Evolutionary conservation across 805 yeast genomes (phyloP).

Genomic region (Suhomyces prunicola): DNA sequence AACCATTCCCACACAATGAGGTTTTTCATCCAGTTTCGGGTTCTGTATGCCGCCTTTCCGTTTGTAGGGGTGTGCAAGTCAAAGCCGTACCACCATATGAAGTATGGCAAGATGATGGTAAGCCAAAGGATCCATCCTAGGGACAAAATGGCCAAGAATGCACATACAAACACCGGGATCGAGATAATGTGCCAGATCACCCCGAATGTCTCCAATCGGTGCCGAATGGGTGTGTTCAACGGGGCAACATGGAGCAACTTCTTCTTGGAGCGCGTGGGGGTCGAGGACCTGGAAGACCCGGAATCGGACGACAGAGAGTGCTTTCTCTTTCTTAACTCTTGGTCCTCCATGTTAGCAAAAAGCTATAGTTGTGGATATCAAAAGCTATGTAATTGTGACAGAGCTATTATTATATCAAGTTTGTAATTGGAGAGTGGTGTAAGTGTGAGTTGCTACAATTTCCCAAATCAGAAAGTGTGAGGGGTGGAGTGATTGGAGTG

Average conservation of each 20-base stretch:
- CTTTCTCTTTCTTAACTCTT: neutral
- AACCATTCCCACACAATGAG: slow-evolving; percentile 66
- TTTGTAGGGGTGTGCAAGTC: slow-evolving; percentile 70
- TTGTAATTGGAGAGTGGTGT: no score
- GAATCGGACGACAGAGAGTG: neutral
- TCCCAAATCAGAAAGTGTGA: neutral
- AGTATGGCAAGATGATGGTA: slow-evolving; percentile 56
- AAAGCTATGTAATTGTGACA: neutral
- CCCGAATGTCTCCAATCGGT: slow-evolving; percentile 64
- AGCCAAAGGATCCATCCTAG: slow-evolving; percentile 68
- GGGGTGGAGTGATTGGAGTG: neutral
- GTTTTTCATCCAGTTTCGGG: slow-evolving; percentile 55
- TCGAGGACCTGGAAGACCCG: neutral
- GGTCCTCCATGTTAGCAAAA: neutral
- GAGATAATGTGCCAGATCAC: slow-evolving; percentile 73
- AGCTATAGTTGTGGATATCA: neutral
- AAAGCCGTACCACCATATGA: slow-evolving; percentile 48
- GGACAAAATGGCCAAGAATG: slow-evolving; percentile 49
- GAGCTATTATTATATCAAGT: no score
- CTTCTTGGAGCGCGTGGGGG: neutral
- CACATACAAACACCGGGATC: slow-evolving; percentile 54
- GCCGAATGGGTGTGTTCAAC: slow-evolving; percentile 48
- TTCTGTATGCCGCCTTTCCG: slow-evolving; percentile 63
- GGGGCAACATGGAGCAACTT: slow-evolving; percentile 48
- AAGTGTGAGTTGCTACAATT: neutral